These are phyloP conservation scores for Auricularia cornea DNA, from an alignment of 768 basidiomycete species.

Conservation along the genomic window DNA sequence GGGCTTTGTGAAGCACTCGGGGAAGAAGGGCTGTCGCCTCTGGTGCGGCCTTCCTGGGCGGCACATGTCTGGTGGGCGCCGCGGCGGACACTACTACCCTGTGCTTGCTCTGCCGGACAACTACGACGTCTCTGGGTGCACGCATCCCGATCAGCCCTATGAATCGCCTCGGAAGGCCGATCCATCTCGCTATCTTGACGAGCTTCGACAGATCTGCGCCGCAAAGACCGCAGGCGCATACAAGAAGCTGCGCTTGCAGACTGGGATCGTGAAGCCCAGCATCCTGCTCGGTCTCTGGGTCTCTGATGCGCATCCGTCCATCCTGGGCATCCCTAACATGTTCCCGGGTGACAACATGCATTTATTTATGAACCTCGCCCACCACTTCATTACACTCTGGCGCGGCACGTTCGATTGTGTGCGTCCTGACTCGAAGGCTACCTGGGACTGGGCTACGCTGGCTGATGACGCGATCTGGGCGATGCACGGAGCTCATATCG, in stretches of 20 bases:
- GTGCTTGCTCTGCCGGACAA: constrained; percentile 20
- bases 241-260: constrained; percentile 15
- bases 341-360: constrained; percentile 31
- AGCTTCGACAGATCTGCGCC: neutral
- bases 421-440: constrained; percentile 14
- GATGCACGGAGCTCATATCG: neutral
- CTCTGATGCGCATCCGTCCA: neutral
- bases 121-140: constrained; percentile 16
- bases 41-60: constrained; percentile 23
- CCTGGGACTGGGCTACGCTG: constrained; percentile 29
- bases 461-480: constrained; percentile 23
- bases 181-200: neutral
- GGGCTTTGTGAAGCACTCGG: constrained; percentile 28
- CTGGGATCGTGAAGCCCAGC: constrained; percentile 29
- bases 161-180: neutral
- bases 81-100: constrained; percentile 26
- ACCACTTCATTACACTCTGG: constrained; percentile 26
- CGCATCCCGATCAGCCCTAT: constrained; percentile 14
- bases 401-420: constrained; percentile 19
- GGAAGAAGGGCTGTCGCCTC: constrained; percentile 24
- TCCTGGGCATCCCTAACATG: constrained; percentile 10
- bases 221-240: neutral
- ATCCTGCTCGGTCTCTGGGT: constrained; percentile 28
- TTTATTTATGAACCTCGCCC: constrained; percentile 29
- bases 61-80: constrained; percentile 16